Percentiles rank a stretch among this genome's conserved stretches.
Conservation (phyloP, 495 filamentous ascomycete genomes). For the Penicillium cataractarum region DNA sequence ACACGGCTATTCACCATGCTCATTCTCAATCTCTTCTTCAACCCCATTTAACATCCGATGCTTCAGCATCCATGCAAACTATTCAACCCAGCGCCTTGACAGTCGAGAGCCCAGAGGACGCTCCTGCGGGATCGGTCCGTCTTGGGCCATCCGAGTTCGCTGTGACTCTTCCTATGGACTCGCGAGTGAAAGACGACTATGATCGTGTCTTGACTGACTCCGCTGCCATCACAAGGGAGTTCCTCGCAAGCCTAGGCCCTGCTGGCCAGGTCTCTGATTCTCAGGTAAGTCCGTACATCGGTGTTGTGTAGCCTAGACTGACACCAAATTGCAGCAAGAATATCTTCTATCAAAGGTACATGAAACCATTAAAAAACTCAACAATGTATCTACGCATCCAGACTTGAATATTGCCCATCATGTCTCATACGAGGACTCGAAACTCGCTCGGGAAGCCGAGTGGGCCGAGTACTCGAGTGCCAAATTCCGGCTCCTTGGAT, state of each 20-base stretch:
- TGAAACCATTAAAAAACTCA: constrained; percentile 44
- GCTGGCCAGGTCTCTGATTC: constrained; percentile 12
- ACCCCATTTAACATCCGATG: constrained; percentile 19
- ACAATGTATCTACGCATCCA: constrained; percentile 55
- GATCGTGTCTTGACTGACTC: constrained; percentile 37
- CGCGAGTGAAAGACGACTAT: constrained; percentile 49
- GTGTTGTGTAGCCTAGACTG: background rate
- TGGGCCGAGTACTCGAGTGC: constrained; percentile 61
- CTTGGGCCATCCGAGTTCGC: constrained; percentile 51
- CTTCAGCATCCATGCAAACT: constrained; percentile 34
- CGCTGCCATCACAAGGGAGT: constrained; percentile 29
- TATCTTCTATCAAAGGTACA: constrained; percentile 37
- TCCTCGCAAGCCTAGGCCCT: constrained; percentile 27
- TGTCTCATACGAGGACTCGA: constrained; percentile 36
- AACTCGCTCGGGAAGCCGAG: constrained; percentile 49
- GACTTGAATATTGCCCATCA: constrained; percentile 54
- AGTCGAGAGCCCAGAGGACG: constrained; percentile 32
- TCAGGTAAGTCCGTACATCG: constrained; percentile 28
- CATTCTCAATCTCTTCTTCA: constrained; percentile 30
- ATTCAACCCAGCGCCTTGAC: constrained; percentile 50
- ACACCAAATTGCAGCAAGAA: constrained; percentile 23
- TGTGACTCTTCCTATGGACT: constrained; percentile 50
- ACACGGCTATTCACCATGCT: constrained; percentile 28
- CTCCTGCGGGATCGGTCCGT: constrained; percentile 41
- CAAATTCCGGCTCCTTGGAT: constrained; percentile 59